Evolutionary conservation across 2,329 filamentous ascomycete species (phyloP), one percentile per base, ranked within the genome.

Genomic region (Scedosporium minutisporum): DNA sequence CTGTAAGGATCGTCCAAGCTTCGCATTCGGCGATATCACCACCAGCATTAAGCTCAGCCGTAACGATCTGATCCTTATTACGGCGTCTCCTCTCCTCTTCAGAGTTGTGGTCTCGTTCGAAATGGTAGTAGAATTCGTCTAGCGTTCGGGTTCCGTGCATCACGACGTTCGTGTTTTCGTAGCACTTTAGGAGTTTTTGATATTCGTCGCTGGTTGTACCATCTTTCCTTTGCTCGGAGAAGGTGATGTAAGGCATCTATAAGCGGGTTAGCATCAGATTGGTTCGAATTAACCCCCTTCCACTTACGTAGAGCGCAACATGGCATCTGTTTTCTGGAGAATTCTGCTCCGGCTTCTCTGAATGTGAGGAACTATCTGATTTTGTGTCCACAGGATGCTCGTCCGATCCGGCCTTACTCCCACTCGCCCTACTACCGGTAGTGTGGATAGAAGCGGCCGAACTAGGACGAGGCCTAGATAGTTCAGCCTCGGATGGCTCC

Each of bases 121-220:
- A 66, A 1, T 66, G 62, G 44, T 67, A 67, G 33, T 66, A 66
- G 27, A 41, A 66, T 58, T 67, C 65, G 33, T 67, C 66, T 0
- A 67, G 62, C 1, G 66, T 66, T 5, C 61, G 51, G 0, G 63
- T 63, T 3, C 59, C 62, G 23, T 67, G 66, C 14, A 66, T 62
- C 41, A 62, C 62, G 2, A 14, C n/a, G 10, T 23, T 25, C 1
- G 18, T 41, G 0, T 62, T 4, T n/a, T 51, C 2, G 14, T 65
- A 64, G 3, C 58, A 58, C 2, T 64, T 16, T 0, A 64, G 14
- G 1, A 66, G 42, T 2, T 58, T 16, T 12, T 58, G 23, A n/a
- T 59, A 59, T 51, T 59, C 58, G 42, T 14, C 41, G 21, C 44
- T n/a, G 23, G 21, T 16, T n/a, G 21, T n/a, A n/a, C 16, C 41